These are phyloP conservation scores for Nyctanthes arbortristis DNA, from an alignment of 257 asterid species.

Conservation along the genomic window DNA sequence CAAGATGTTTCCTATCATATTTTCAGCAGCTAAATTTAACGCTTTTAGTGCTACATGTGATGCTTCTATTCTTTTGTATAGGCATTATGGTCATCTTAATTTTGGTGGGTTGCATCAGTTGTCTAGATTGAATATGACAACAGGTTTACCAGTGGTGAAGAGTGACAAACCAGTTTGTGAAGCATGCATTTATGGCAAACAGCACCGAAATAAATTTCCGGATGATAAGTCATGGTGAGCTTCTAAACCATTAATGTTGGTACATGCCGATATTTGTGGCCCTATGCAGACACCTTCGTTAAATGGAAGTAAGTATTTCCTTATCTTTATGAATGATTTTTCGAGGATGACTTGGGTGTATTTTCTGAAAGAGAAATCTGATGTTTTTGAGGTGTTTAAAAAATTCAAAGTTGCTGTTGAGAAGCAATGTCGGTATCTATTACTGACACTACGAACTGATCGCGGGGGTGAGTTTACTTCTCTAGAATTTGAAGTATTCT, in stretches of 20 bases:
- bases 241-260: not conserved
- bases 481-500: not conserved
- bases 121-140: not conserved
- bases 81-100: not conserved
- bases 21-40: not conserved
- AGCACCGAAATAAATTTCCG: not conserved
- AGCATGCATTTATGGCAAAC: too few species aligned
- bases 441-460: not conserved
- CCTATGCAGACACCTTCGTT: not conserved
- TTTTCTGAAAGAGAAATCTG: too few species aligned
- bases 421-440: not conserved
- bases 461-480: too few species aligned
- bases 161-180: not conserved
- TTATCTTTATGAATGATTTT: not conserved
- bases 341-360: not conserved
- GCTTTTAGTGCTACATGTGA: not conserved
- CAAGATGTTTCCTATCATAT: not conserved
- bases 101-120: not conserved
- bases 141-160: not conserved
- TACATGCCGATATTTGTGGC: not conserved
- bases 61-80: not conserved
- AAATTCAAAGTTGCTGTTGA: not conserved
- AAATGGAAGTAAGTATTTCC: not conserved
- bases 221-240: not conserved
- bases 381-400: not conserved